These are phyloP conservation scores for Fusarium sp. DNA, from an alignment of 2,329 filamentous ascomycete species.

Conservation along the genomic window DNA sequence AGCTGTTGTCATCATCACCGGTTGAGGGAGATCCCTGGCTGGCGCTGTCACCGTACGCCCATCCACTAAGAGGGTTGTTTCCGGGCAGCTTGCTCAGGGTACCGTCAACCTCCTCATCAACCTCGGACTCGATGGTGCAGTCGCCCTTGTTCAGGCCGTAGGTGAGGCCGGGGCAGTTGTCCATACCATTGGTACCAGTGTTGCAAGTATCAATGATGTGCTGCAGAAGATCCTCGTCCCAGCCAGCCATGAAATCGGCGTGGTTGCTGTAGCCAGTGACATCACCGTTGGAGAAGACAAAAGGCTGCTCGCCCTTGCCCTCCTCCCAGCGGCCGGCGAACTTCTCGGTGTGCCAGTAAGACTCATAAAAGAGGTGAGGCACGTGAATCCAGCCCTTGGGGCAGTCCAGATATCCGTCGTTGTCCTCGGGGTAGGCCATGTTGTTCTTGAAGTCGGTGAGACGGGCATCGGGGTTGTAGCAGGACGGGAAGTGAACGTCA, in stretches of 20 bases:
- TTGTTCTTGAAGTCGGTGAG: slow-evolving; percentile 72
- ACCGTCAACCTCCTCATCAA: slow-evolving; percentile 60
- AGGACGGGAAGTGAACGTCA: slow-evolving; percentile 79
- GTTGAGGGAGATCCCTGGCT: slow-evolving; percentile 7
- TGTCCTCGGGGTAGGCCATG: slow-evolving; percentile 70
- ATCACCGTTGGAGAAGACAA: slow-evolving; percentile 77
- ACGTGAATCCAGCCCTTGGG: slow-evolving; percentile 65
- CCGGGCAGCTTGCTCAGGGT: slow-evolving; percentile 65
- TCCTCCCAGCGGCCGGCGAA: slow-evolving; percentile 66
- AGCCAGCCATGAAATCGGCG: slow-evolving; percentile 79
- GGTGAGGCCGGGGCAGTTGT: slow-evolving; percentile 70
- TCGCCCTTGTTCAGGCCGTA: slow-evolving; percentile 63
- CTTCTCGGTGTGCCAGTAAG: slow-evolving; percentile 69
- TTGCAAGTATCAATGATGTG: slow-evolving; percentile 76
- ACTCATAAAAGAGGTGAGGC: slow-evolving; percentile 69
- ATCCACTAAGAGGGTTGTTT: slow-evolving; percentile 66
- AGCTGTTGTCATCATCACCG: slow-evolving; percentile 14
- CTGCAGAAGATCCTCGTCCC: slow-evolving; percentile 74
- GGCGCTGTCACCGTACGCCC: slow-evolving; percentile 55
- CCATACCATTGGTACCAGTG: slow-evolving; percentile 69
- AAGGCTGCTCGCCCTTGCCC: slow-evolving; percentile 68
- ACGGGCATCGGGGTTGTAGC: slow-evolving; percentile 75
- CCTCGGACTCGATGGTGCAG: slow-evolving; percentile 63
- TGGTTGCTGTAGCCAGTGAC: slow-evolving; percentile 77
- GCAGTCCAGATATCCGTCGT: slow-evolving; percentile 65